Evolutionary conservation across 192 early-diverging fungal genomes (phyloP).

Genomic region (Glomus cerebriforme): DNA sequence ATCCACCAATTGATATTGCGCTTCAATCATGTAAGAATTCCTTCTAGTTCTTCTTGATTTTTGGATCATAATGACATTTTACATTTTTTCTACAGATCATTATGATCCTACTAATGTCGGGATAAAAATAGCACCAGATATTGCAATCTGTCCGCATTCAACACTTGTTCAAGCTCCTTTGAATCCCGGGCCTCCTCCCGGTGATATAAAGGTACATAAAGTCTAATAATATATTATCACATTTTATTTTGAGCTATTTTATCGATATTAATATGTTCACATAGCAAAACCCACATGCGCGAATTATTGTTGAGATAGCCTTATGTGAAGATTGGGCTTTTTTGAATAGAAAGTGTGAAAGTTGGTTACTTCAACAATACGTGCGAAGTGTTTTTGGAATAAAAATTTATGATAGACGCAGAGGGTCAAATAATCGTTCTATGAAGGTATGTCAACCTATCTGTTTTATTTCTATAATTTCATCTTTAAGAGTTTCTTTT

Average conservation of each 20-base stretch:
- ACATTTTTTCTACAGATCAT: conserved; percentile 31
- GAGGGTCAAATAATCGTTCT: background rate
- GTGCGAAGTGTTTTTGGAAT: conserved; percentile 17
- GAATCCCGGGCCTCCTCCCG: conserved; percentile 25
- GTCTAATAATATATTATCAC: conserved; percentile 28
- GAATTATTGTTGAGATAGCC: conserved; percentile 14
- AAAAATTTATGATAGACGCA: conserved; percentile 1
- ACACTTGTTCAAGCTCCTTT: conserved; percentile 3
- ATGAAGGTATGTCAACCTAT: conserved; percentile 15
- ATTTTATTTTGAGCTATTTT: conserved; percentile 18
- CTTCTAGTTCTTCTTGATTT: conserved; percentile 18
- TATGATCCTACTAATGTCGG: background rate
- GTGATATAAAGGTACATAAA: conserved; percentile 24
- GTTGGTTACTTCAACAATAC: conserved; percentile 14
- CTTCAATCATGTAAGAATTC: conserved; percentile 27
- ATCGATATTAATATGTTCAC: conserved; percentile 15
- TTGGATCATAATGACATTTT: conserved; percentile 21
- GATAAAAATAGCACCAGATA: background rate
- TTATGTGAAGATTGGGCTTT: background rate
- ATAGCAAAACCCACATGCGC: conserved; percentile 18
- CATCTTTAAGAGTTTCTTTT: conserved; percentile 26
- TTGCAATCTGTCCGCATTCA: conserved; percentile 13
- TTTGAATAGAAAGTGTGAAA: conserved; percentile 8
- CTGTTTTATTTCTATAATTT: conserved; percentile 14
- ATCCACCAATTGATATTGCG: conserved; percentile 4